These are phyloP conservation scores for Aschersonia sp. DNA, from an alignment of 2,329 filamentous ascomycete species.

Conservation along the genomic window DNA sequence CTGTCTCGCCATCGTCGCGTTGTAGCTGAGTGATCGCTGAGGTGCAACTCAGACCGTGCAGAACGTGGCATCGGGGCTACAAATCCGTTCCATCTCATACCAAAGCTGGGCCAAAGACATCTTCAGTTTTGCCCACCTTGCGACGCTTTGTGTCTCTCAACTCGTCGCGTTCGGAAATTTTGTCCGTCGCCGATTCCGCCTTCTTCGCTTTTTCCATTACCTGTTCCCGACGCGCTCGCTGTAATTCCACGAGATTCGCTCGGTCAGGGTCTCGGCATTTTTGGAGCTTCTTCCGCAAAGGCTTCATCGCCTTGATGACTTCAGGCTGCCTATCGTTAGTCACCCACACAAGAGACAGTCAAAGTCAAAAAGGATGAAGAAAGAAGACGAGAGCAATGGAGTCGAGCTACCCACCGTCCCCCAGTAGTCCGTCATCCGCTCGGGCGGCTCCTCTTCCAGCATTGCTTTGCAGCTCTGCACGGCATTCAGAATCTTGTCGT, in stretches of 20 bases:
- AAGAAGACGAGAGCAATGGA: no score
- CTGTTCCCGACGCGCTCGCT: constrained; percentile 47
- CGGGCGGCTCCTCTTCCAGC: constrained; percentile 41
- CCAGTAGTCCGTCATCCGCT: constrained; percentile 40
- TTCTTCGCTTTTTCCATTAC: constrained; percentile 30
- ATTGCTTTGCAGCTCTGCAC: constrained; percentile 37
- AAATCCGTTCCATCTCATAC: no score
- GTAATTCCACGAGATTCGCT: constrained; percentile 55
- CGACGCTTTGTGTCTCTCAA: no score
- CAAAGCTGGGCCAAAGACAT: no score
- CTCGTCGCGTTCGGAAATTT: no score
- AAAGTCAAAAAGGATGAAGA: no score
- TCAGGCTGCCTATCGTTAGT: constrained; percentile 20
- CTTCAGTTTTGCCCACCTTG: no score
- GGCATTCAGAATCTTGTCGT: constrained; percentile 33
- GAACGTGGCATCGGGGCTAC: no score
- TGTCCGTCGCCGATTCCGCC: constrained; percentile 6
- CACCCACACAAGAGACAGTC: no score
- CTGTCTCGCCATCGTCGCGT: no score
- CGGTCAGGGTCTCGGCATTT: constrained; percentile 63
- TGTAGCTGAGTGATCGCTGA: no score
- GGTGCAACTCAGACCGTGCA: no score
- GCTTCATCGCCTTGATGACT: constrained; percentile 30
- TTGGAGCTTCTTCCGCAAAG: constrained; percentile 54
- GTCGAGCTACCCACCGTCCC: constrained; percentile 24